These are phyloP conservation scores for Neofusicoccum laricinum DNA, from an alignment of 2,329 filamentous ascomycete species.

Conservation along the genomic window DNA sequence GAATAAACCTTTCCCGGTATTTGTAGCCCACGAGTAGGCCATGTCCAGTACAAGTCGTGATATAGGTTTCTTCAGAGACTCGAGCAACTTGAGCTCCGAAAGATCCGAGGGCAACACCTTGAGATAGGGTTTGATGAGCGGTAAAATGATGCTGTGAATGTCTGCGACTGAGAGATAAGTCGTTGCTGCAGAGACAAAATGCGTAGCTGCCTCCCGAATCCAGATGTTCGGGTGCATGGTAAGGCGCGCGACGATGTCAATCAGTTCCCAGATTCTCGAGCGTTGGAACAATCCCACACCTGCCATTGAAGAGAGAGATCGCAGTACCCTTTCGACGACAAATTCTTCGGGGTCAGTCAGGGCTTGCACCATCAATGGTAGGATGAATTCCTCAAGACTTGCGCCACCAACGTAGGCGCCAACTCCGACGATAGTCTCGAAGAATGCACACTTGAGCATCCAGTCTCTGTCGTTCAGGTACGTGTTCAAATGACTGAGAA, in stretches of 20 bases:
- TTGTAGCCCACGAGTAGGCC: constrained; percentile 79
- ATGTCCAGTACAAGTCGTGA: constrained; percentile 79
- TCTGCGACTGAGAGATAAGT: constrained; percentile 77
- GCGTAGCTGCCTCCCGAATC: constrained; percentile 85
- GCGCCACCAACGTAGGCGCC: constrained; percentile 85
- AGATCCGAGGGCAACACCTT: constrained; percentile 70
- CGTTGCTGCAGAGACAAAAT: constrained; percentile 76
- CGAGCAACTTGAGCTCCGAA: constrained; percentile 70
- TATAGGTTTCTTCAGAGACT: constrained; percentile 78
- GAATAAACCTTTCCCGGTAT: constrained; percentile 77
- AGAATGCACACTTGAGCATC: constrained; percentile 95
- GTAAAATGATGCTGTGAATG: constrained; percentile 76
- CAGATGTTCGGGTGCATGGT: constrained; percentile 92
- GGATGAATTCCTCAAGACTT: constrained; percentile 88
- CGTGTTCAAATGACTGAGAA: constrained; percentile 92
- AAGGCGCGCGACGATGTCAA: constrained; percentile 79
- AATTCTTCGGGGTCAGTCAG: constrained; percentile 90
- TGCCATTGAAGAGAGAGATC: constrained; percentile 84
- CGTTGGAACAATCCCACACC: constrained; percentile 83
- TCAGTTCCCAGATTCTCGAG: constrained; percentile 80
- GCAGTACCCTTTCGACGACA: constrained; percentile 85
- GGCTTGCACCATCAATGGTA: constrained; percentile 94
- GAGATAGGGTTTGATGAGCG: constrained; percentile 76
- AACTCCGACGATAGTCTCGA: constrained; percentile 91
- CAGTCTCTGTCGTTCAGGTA: constrained; percentile 96